Base-by-base conservation (phyloP, 139 green algal genomes). In the Eudorina sp. region DNA sequence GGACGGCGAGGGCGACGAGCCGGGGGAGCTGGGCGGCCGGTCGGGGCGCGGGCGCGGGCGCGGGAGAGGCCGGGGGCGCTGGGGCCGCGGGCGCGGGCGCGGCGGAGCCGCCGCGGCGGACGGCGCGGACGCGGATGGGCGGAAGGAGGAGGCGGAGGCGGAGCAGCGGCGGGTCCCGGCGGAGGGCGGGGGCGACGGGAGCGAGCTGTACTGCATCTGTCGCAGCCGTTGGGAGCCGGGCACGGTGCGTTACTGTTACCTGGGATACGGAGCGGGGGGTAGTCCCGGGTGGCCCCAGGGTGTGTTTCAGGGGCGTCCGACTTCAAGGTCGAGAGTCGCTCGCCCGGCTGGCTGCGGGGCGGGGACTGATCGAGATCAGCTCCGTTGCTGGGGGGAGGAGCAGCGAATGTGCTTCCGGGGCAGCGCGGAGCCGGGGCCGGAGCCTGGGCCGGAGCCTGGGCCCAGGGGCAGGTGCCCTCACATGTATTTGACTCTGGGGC, bases 121-220 rank as follows among this genome's bases (percentile, higher is more conserved):
- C 21, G 77, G 58, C 21, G 34, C 36, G 36, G 77, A 73, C 19
- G 77, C 31, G 8, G 38, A 73, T 5, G 53, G 53, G 8, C 31
- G 53, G 36, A 16, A 53, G 23, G 77, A 21, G 34, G 34, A 53
- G 31, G 70, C 6, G 27, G 40, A 79, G 70, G 40, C 23, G 77
- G 36, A 72, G 53, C 53, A 55, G 31, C 53, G 23, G n/a, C 34
- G 29, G 53, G 53, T 31, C 16, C 53, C 41, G 8, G 7, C n/a
- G 21, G 77, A 53, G 36, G 53, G 77, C 53, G 75, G 74, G 7
- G 48, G 51, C 9, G 51, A 51, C 51, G 51, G 75, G 14, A 36
- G 53, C 48, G 75, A 68, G 75, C n/a, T 68, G 31, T 72, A 40
- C 53, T 84, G 77, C 77, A 53, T 55, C 5, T 84, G 77, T 25